These are phyloP conservation scores for Solanum piurae DNA, from an alignment of 257 asterid species.

Conservation along the genomic window DNA sequence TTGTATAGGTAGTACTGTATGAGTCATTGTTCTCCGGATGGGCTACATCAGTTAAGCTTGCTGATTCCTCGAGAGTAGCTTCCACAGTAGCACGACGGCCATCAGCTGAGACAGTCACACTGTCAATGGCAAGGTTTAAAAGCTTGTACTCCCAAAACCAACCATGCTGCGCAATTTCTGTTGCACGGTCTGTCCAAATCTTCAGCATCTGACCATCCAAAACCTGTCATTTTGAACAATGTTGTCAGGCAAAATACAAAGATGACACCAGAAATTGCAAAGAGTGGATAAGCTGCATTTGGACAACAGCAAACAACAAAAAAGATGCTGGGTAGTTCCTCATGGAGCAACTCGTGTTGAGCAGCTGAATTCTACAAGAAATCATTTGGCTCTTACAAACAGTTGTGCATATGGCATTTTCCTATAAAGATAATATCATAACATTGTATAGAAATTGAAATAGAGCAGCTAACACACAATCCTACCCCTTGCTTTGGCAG, in stretches of 20 bases:
- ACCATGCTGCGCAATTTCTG: conserved; percentile 74
- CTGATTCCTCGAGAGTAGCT: conserved; percentile 88
- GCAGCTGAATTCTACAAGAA: background rate
- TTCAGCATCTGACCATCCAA: conserved; percentile 96
- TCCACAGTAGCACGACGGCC: conserved; percentile 89
- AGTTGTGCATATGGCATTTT: background rate
- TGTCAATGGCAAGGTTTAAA: conserved; percentile 62
- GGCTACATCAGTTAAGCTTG: conserved; percentile 57
- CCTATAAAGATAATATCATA: background rate
- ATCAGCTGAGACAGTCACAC: conserved; percentile 76
- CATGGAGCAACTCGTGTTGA: background rate
- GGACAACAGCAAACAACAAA: background rate
- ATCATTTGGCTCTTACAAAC: background rate
- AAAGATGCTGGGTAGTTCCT: background rate
- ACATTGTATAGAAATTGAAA: background rate
- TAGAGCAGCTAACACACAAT: background rate
- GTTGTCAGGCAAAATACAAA: background rate
- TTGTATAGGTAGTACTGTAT: conserved; percentile 57
- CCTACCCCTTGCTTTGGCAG: background rate
- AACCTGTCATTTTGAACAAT: conserved; percentile 37
- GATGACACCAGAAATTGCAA: background rate
- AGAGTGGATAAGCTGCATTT: background rate
- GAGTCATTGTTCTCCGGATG: conserved; percentile 77
- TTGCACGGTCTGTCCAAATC: conserved; percentile 76
- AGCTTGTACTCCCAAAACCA: conserved; percentile 89